Evolutionary conservation across 1,284 basidiomycete genomes (phyloP).

Genomic region (Microbotryomycetes sp.): DNA sequence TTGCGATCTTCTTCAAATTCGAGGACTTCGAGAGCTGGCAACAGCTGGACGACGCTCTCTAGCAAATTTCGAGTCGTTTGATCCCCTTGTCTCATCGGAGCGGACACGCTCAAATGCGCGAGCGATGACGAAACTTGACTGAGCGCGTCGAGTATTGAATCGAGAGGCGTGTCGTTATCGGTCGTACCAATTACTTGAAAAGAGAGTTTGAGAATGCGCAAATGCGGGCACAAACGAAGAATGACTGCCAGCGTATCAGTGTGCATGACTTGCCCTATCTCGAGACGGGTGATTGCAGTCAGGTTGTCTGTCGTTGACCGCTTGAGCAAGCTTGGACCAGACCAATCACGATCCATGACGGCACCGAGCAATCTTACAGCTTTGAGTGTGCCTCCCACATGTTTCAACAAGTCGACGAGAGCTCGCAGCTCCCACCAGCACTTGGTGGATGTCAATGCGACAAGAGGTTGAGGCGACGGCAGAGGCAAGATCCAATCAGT

Average conservation of each 20-base stretch:
- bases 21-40: constrained; percentile 9
- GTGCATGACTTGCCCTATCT: constrained; percentile 13
- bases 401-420: neutral
- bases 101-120: neutral
- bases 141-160: constrained; percentile 8
- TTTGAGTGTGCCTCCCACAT: neutral
- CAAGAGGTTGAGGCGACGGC: neutral
- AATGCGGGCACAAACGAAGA: neutral
- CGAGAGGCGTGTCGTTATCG: constrained; percentile 21
- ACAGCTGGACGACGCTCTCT: constrained; percentile 4
- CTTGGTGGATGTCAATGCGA: neutral
- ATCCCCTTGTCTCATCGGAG: constrained; percentile 6
- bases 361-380: constrained; percentile 9
- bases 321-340: neutral
- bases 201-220: neutral
- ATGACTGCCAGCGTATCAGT: constrained; percentile 24
- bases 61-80: constrained; percentile 4
- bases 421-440: constrained; percentile 23
- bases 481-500: constrained; percentile 6
- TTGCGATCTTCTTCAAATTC: constrained; percentile 8
- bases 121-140: neutral
- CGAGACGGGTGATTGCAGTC: constrained; percentile 1
- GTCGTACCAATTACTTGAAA: constrained; percentile 12
- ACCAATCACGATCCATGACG: constrained; percentile 23
- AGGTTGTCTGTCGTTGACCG: neutral